Conservation (phyloP, 768 basidiomycete genomes). For the Vishniacozyma victoriae region DNA sequence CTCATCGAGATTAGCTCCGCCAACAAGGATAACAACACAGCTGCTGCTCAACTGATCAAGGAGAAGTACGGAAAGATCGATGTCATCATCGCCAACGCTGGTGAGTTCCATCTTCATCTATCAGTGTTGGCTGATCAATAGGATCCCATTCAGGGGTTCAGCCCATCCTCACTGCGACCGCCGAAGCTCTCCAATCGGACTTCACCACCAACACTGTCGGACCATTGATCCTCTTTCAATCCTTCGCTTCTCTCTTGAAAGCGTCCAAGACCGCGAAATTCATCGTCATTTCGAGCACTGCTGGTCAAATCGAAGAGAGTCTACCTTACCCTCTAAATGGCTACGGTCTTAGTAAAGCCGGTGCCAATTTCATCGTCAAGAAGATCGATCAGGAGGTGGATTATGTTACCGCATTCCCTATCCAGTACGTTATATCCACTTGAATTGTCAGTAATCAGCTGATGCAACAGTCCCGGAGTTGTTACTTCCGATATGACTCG, state of each 20-base stretch:
- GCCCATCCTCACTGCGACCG: neutral
- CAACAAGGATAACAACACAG: conserved; percentile 1
- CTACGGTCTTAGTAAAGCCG: conserved; percentile 21
- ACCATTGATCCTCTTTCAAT: neutral
- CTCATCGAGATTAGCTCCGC: conserved; percentile 15
- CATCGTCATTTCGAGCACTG: conserved; percentile 11
- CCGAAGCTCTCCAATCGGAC: neutral
- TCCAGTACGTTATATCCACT: conserved; percentile 8
- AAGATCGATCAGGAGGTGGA: conserved; percentile 13
- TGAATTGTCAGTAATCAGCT: no score
- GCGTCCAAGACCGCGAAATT: conserved; percentile 13
- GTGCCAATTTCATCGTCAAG: conserved; percentile 15
- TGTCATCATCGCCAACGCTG: neutral
- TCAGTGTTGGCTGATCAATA: neutral
- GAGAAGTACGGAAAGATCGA: neutral
- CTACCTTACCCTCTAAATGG: neutral
- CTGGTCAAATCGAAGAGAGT: conserved; percentile 3
- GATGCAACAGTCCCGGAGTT: conserved; percentile 2
- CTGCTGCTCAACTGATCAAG: neutral
- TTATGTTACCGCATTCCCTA: conserved; percentile 6
- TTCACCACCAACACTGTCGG: neutral
- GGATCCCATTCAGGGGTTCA: neutral
- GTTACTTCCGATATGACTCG: conserved; percentile 8
- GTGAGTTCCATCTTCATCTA: neutral
- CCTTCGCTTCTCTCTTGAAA: neutral